phyloP scores from a whole-genome alignment of 768 basidiomycete genomes.

The Candolleomyces eurysporus region DNA sequence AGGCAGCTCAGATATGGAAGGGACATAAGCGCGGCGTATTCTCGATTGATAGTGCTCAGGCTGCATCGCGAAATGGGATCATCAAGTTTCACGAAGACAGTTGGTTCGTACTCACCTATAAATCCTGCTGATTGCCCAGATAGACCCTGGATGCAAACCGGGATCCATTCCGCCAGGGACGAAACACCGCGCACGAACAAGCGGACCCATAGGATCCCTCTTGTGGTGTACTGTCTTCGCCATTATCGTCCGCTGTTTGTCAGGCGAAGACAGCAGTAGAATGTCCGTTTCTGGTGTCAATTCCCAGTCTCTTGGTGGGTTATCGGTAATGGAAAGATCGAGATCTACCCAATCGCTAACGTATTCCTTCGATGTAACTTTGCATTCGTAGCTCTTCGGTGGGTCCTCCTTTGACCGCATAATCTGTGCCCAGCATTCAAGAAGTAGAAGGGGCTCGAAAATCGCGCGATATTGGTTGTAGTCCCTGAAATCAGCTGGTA shows the following conservation, averaged over 20 bases:
- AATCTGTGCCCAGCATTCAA: slow-evolving; percentile 92
- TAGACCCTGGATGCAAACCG: slow-evolving; percentile 60
- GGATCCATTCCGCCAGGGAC: slow-evolving; percentile 44
- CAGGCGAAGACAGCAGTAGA: slow-evolving; percentile 68
- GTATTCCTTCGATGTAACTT: slow-evolving; percentile 66
- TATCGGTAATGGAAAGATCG: slow-evolving; percentile 59
- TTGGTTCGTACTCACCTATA: slow-evolving; percentile 57
- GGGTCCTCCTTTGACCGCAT: slow-evolving; percentile 70
- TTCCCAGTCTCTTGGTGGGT: slow-evolving; percentile 67
- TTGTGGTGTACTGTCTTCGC: slow-evolving; percentile 56
- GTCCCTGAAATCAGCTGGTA: slow-evolving; percentile 67
- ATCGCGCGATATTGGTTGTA: slow-evolving; percentile 66
- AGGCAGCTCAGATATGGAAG: slow-evolving; percentile 81
- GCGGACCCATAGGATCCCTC: slow-evolving; percentile 41
- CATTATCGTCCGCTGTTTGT: slow-evolving; percentile 53
- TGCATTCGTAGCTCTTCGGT: slow-evolving; percentile 54
- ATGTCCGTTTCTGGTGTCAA: slow-evolving; percentile 76
- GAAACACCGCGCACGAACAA: slow-evolving; percentile 58
- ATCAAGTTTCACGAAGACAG: not conserved
- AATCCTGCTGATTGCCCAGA: slow-evolving; percentile 78
- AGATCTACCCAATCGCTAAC: slow-evolving; percentile 84
- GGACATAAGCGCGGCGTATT: slow-evolving; percentile 84
- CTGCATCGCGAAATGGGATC: slow-evolving; percentile 41
- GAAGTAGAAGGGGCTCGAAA: slow-evolving; percentile 81
- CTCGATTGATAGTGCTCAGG: slow-evolving; percentile 86